Percentiles rank a stretch among this genome's conserved stretches.
These are phyloP conservation scores for Ustilago shanxiensis DNA, from an alignment of 1,284 basidiomycete genomes.

Conservation along the genomic window DNA sequence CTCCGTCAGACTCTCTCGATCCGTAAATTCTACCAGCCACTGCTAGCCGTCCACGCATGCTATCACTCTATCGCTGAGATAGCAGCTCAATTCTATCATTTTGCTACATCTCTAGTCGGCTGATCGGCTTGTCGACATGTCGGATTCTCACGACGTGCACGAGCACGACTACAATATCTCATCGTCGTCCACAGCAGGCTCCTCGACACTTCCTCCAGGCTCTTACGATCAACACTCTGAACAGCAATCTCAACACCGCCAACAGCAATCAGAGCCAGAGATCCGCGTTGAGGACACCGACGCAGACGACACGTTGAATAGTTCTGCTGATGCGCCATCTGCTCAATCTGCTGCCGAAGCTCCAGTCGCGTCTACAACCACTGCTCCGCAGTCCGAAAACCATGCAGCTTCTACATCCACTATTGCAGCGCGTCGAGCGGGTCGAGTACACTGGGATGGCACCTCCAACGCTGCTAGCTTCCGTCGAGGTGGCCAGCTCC, in stretches of 20 bases:
- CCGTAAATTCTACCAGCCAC: too few relatives aligned
- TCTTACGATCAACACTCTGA: slow-evolving; percentile 17
- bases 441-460: slow-evolving; percentile 52
- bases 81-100: background rate
- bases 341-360: background rate
- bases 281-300: slow-evolving; percentile 22
- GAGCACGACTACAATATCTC: slow-evolving; percentile 17
- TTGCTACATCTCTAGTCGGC: background rate
- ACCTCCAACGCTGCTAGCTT: slow-evolving; percentile 45
- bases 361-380: slow-evolving; percentile 14
- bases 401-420: slow-evolving; percentile 1
- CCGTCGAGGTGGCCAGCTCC: slow-evolving; percentile 38
- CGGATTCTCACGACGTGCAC: slow-evolving; percentile 16
- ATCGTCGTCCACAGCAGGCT: slow-evolving; percentile 37
- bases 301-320: slow-evolving; percentile 19
- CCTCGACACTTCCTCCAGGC: slow-evolving; percentile 31
- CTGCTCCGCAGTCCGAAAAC: slow-evolving; percentile 7
- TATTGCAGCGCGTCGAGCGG: slow-evolving; percentile 27
- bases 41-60: background rate
- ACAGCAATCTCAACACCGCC: background rate
- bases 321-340: slow-evolving; percentile 4
- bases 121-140: slow-evolving; percentile 17
- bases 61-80: background rate
- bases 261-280: slow-evolving; percentile 15
- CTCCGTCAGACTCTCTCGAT: too few relatives aligned